Conservation (phyloP, 345 rosid genomes). For the Trapa bicornis region DNA sequence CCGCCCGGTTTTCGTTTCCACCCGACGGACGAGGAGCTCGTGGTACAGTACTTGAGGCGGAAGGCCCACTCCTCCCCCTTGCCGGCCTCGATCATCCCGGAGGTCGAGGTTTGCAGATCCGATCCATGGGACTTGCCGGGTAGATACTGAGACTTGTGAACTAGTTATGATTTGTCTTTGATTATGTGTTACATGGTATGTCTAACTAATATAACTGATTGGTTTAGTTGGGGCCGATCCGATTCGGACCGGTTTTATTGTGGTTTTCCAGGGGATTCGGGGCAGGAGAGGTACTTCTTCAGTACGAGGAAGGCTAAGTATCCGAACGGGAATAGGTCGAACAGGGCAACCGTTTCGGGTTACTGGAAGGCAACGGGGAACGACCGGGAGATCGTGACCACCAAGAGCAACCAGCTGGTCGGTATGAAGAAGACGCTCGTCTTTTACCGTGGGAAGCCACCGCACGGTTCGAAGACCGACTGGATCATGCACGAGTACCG, state of each 20-base stretch:
- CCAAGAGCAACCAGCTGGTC: conserved; percentile 48
- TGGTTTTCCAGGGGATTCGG: conserved; percentile 48
- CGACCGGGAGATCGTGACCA: conserved; percentile 56
- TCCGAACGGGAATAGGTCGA: conserved; percentile 84
- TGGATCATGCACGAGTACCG: conserved; percentile 99
- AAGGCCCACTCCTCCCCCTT: conserved; percentile 57
- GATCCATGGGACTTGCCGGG: conserved; percentile 99
- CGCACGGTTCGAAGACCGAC: conserved; percentile 70
- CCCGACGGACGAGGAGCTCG: conserved; percentile 87
- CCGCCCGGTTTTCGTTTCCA: conserved; percentile 95
- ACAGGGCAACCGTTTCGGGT: conserved; percentile 76
- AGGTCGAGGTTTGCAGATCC: conserved; percentile 76
- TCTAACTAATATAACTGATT: no score
- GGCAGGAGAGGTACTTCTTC: conserved; percentile 89
- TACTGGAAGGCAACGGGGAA: conserved; percentile 98
- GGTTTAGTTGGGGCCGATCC: no score
- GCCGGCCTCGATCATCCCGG: conserved; percentile 82
- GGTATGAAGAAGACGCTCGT: conserved; percentile 97
- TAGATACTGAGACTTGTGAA: conserved; percentile 3
- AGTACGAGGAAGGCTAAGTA: conserved; percentile 89
- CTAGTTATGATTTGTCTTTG: no score
- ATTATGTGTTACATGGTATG: no score
- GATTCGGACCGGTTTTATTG: no score
- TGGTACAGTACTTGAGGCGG: conserved; percentile 55
- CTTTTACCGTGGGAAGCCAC: conserved; percentile 86